Conservation (phyloP, 2,329 filamentous ascomycete species). For the Alternaria conjuncta region DNA sequence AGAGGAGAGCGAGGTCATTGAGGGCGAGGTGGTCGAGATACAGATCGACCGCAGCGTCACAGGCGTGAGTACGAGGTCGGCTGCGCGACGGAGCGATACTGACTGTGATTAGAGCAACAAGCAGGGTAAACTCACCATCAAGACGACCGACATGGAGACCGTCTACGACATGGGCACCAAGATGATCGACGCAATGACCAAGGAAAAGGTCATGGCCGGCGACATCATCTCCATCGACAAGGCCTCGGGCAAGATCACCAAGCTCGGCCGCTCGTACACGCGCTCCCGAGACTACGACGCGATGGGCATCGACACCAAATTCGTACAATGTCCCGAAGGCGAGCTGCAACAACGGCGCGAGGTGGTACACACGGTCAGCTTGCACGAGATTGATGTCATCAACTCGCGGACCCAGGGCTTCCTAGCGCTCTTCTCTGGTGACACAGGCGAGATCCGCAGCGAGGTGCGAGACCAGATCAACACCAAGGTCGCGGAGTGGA, state of each 20-base stretch:
- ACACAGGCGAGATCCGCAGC: slow-evolving; percentile 96
- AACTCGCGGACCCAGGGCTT: slow-evolving; percentile 99
- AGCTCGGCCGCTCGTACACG: slow-evolving; percentile 92
- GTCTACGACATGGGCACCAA: slow-evolving; percentile 99
- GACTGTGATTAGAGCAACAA: slow-evolving; percentile 72
- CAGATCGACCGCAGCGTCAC: slow-evolving; percentile 98
- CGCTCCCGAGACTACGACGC: slow-evolving; percentile 97
- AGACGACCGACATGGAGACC: slow-evolving; percentile 99
- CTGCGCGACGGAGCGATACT: slow-evolving; percentile 12
- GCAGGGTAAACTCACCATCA: slow-evolving; percentile 98
- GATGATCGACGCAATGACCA: slow-evolving; percentile 99
- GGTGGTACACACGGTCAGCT: slow-evolving; percentile 92
- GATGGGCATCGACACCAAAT: slow-evolving; percentile 98
- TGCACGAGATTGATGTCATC: slow-evolving; percentile 99
- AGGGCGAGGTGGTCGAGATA: slow-evolving; percentile 98
- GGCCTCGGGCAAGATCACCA: slow-evolving; percentile 96
- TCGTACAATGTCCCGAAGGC: slow-evolving; percentile 95
- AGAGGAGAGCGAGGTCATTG: slow-evolving; percentile 98
- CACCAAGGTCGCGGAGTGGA: slow-evolving; percentile 98
- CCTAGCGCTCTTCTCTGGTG: slow-evolving; percentile 93
- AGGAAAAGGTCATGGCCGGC: slow-evolving; percentile 97
- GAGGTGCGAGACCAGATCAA: slow-evolving; percentile 99
- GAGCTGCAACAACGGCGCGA: slow-evolving; percentile 97
- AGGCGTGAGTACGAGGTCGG: slow-evolving; percentile 60
- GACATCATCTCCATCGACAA: slow-evolving; percentile 99